Evolutionary conservation across 2,329 filamentous ascomycete genomes (phyloP).

Genomic region (Talaromyces marneffei): DNA sequence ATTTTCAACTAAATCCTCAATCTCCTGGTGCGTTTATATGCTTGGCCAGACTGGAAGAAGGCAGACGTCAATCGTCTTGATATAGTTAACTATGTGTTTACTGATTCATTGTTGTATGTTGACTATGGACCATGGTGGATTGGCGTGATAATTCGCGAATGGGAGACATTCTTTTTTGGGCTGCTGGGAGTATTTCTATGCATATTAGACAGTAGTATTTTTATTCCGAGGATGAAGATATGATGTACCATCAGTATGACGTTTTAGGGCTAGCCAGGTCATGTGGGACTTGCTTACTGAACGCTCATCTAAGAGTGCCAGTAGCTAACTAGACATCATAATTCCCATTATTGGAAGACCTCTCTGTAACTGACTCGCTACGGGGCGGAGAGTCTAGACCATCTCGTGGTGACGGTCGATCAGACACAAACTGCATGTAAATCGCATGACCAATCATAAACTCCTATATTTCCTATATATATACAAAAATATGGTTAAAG

Average conservation of each 20-base stretch:
- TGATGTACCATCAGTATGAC: constrained; percentile 3
- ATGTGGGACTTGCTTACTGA: neutral
- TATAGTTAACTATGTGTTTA: neutral
- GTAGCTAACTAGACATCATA: neutral
- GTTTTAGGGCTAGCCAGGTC: constrained; percentile 1
- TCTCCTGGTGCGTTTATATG: neutral
- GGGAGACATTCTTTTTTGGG: neutral
- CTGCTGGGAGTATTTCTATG: too few relatives aligned
- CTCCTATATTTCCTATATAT: neutral
- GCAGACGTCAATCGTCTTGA: neutral
- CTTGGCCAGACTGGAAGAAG: neutral
- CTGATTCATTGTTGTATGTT: neutral
- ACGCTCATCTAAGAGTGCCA: neutral
- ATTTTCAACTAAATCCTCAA: too few relatives aligned
- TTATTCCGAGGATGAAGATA: neutral
- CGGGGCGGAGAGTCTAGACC: neutral
- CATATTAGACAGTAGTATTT: neutral
- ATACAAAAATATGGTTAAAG: neutral
- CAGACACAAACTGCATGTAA: neutral
- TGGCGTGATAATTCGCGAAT: neutral
- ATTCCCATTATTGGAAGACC: too few relatives aligned
- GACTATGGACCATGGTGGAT: neutral
- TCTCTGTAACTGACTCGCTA: too few relatives aligned
- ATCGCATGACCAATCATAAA: neutral
- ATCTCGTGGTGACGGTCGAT: neutral